These are phyloP conservation scores for Gossypium lobatum DNA, from an alignment of 441 rosid genomes.

Conservation along the genomic window DNA sequence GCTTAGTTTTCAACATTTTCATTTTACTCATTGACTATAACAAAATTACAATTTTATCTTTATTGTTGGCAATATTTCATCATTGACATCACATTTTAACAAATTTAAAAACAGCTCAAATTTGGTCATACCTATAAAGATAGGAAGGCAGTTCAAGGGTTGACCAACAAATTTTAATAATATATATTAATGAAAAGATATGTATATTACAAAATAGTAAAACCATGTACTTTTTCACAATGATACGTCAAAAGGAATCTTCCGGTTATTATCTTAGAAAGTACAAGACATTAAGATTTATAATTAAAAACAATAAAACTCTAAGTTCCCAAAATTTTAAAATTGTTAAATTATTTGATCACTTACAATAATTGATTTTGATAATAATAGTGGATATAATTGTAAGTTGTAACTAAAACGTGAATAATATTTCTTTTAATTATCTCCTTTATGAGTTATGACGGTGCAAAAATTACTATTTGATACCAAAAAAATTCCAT, in stretches of 20 bases:
- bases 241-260: neutral
- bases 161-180: neutral
- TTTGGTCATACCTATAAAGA: neutral
- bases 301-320: no score
- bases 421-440: no score
- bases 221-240: neutral
- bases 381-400: no score
- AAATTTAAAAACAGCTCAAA: neutral
- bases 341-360: no score
- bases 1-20: neutral
- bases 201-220: neutral
- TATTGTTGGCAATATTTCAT: neutral
- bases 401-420: no score
- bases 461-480: no score
- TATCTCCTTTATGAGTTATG: no score
- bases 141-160: neutral
- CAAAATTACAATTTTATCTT: neutral
- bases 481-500: no score
- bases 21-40: neutral
- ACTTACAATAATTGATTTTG: no score
- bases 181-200: neutral
- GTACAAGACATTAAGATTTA: no score
- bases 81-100: neutral
- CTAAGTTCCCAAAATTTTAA: no score
- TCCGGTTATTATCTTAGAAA: no score